Evolutionary conservation across 2,329 filamentous ascomycete genomes (phyloP).

Genomic region (Cercospora brassicicola): DNA sequence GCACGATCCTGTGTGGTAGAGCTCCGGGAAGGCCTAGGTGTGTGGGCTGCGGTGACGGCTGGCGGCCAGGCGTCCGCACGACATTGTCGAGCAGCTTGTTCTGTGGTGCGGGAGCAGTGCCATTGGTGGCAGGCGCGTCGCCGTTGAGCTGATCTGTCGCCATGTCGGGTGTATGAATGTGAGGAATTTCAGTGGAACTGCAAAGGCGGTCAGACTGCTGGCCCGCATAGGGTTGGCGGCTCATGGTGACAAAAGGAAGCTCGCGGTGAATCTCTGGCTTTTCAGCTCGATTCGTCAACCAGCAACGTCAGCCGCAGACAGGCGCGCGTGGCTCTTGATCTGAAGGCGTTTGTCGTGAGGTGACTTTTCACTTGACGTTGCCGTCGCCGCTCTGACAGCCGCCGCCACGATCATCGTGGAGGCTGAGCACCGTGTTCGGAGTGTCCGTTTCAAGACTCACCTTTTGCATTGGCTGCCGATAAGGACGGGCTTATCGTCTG

Average conservation of each 20-base stretch:
- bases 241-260: not conserved
- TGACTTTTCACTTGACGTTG: not conserved
- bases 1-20: constrained; percentile 60
- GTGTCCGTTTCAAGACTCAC: constrained; percentile 8
- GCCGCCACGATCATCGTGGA: not conserved
- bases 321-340: not conserved
- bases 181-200: not conserved
- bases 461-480: constrained; percentile 9
- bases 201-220: constrained; percentile 1
- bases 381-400: not conserved
- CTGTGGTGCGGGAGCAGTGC: constrained; percentile 28
- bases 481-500: not conserved
- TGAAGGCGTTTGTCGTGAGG: not conserved
- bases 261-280: constrained; percentile 12
- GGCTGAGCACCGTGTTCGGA: not conserved
- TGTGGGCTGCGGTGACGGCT: constrained; percentile 84
- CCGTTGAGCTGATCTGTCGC: constrained; percentile 17
- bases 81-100: constrained; percentile 62
- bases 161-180: constrained; percentile 16
- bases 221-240: not conserved
- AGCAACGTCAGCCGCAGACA: not conserved
- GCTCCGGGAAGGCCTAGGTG: constrained; percentile 71
- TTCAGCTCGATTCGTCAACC: not conserved
- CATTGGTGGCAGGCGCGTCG: constrained; percentile 9
- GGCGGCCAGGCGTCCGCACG: constrained; percentile 57